phyloP scores from a whole-genome alignment of 1,284 basidiomycete species.

The Trametes pubescens region DNA sequence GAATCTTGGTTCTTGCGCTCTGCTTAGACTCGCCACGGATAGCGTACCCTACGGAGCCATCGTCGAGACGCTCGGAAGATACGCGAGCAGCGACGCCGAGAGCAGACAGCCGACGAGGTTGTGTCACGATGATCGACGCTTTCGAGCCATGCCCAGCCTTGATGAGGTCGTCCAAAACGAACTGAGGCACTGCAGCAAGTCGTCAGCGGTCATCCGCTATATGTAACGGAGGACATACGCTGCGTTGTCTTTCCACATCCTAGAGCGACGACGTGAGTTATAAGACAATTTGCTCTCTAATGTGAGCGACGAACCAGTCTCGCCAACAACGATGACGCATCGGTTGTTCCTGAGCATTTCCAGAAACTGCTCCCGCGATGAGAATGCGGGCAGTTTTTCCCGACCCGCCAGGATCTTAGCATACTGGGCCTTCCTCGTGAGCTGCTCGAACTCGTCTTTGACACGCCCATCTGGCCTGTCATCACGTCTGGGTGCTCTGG shows the following conservation, averaged over 20 bases:
- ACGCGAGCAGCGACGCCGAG: constrained; percentile 92
- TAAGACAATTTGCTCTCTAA: not conserved
- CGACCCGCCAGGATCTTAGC: constrained; percentile 63
- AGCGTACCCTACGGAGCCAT: constrained; percentile 88
- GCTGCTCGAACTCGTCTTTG: constrained; percentile 59
- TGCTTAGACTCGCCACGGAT: constrained; percentile 91
- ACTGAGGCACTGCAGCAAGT: constrained; percentile 77
- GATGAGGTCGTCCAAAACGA: constrained; percentile 88
- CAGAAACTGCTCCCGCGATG: constrained; percentile 71
- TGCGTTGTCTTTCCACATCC: constrained; percentile 94
- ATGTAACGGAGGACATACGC: constrained; percentile 47
- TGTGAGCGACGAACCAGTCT: constrained; percentile 62
- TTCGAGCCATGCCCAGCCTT: constrained; percentile 64
- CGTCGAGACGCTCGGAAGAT: constrained; percentile 84
- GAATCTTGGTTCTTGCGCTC: constrained; percentile 71
- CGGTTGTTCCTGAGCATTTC: constrained; percentile 64
- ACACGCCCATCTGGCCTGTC: constrained; percentile 61
- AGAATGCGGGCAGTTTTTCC: constrained; percentile 79
- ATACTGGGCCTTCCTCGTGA: constrained; percentile 62
- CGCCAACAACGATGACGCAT: constrained; percentile 86
- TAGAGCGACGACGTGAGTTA: constrained; percentile 28
- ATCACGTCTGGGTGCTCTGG: constrained; percentile 45
- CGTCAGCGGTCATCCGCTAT: not conserved
- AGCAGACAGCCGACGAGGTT: constrained; percentile 90
- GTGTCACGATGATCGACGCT: constrained; percentile 88